Conservation (phyloP, 805 yeast genomes). For the Barnettozyma californica region DNA sequence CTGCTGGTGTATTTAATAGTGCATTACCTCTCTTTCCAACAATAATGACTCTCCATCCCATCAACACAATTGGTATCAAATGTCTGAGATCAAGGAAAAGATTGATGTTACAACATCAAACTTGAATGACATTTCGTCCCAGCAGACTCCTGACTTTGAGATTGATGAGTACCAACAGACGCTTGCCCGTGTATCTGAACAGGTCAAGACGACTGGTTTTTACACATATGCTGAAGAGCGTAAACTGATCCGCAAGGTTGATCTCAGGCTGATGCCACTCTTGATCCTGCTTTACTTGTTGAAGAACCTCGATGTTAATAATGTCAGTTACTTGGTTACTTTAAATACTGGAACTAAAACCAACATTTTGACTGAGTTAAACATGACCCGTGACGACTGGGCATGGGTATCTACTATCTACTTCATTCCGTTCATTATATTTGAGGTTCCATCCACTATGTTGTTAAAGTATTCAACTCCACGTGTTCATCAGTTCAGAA, state of each 20-base stretch:
- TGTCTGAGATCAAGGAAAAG: too few relatives aligned
- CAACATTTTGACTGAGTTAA: slow-evolving; percentile 10
- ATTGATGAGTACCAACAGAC: too few relatives aligned
- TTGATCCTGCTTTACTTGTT: slow-evolving; percentile 13
- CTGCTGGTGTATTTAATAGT: too few relatives aligned
- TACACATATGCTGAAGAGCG: slow-evolving; percentile 6
- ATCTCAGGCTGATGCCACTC: slow-evolving; percentile 13
- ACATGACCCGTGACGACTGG: slow-evolving; percentile 12
- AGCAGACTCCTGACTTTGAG: too few relatives aligned
- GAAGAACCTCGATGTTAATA: slow-evolving; percentile 17
- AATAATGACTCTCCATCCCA: too few relatives aligned
- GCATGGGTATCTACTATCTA: slow-evolving; percentile 13
- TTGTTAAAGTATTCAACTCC: slow-evolving; percentile 16
- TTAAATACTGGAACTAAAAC: slow-evolving; percentile 7
- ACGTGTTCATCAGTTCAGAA: slow-evolving; percentile 11
- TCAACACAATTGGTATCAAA: too few relatives aligned
- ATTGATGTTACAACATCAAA: too few relatives aligned
- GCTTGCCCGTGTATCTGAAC: background rate
- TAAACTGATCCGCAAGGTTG: slow-evolving; percentile 13
- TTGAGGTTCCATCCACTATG: slow-evolving; percentile 18
- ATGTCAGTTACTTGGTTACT: slow-evolving; percentile 14
- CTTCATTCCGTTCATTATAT: slow-evolving; percentile 16
- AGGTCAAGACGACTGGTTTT: slow-evolving; percentile 7
- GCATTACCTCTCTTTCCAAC: too few relatives aligned
- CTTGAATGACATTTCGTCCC: too few relatives aligned